Evolutionary conservation across 2,329 filamentous ascomycete genomes (phyloP).

Genomic region (Aspergillus sp.): DNA sequence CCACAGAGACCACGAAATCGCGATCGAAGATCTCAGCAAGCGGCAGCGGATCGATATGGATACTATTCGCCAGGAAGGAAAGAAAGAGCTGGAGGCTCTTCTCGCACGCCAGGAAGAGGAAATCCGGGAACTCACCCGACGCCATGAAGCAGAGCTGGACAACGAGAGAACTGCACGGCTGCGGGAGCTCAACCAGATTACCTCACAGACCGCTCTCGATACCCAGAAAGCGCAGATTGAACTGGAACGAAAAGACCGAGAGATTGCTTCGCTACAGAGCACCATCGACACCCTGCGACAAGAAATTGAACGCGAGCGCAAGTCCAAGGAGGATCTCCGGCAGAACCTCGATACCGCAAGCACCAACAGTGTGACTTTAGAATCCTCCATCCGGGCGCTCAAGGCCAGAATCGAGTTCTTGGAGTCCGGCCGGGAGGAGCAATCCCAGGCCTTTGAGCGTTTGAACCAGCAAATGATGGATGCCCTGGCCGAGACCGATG

Average conservation of each 20-base stretch:
- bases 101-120: conserved; percentile 65
- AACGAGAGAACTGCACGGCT: conserved; percentile 51
- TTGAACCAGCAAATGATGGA: conserved; percentile 80
- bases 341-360: conserved; percentile 59
- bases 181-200: conserved; percentile 39
- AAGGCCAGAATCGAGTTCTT: conserved; percentile 83
- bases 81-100: conserved; percentile 57
- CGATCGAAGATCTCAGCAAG: conserved; percentile 51
- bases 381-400: conserved; percentile 71
- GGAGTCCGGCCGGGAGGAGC: conserved; percentile 83
- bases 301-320: conserved; percentile 61
- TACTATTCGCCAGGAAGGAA: conserved; percentile 39
- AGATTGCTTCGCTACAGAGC: conserved; percentile 45
- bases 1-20: conserved; percentile 50
- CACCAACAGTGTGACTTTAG: conserved; percentile 63
- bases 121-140: conserved; percentile 61
- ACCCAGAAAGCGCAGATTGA: conserved; percentile 43
- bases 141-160: conserved; percentile 64
- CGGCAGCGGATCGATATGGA: conserved; percentile 50
- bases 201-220: conserved; percentile 32
- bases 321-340: conserved; percentile 57
- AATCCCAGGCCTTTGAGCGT: conserved; percentile 78
- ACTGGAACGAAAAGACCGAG: conserved; percentile 53
- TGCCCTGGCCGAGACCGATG: conserved; percentile 66
- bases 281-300: conserved; percentile 42